Percentiles rank a stretch among this genome's conserved stretches.
phyloP scores from a whole-genome alignment of 2,329 filamentous ascomycete species.

The Elsinoe batatas region DNA sequence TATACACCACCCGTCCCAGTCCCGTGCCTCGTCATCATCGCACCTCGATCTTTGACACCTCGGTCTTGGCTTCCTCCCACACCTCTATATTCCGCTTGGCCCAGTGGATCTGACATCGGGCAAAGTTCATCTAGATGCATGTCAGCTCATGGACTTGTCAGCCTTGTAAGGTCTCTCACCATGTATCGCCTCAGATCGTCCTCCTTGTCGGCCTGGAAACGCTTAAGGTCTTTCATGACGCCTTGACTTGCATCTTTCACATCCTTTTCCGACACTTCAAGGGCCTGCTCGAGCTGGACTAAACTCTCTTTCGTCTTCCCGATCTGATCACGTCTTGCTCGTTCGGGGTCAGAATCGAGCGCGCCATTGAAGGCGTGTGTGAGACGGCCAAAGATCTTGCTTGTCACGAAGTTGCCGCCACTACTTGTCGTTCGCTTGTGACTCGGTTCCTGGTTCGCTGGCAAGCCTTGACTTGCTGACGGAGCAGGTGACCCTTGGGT shows the following conservation, averaged over 20 bases:
- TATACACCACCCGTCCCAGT: not conserved
- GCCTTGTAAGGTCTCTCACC: conserved; percentile 49
- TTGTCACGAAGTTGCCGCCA: conserved; percentile 71
- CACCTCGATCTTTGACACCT: conserved; percentile 75
- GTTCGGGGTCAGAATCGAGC: conserved; percentile 89
- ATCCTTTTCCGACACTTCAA: conserved; percentile 79
- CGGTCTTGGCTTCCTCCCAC: conserved; percentile 81
- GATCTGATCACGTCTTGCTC: conserved; percentile 83
- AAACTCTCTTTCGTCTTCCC: conserved; percentile 91
- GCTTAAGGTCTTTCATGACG: conserved; percentile 77
- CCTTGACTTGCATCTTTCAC: conserved; percentile 86
- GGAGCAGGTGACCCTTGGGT: conserved; percentile 55
- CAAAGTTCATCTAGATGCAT: conserved; percentile 65
- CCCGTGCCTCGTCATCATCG: conserved; percentile 15
- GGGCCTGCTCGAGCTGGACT: conserved; percentile 76
- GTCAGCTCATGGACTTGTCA: not conserved
- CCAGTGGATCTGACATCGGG: conserved; percentile 88
- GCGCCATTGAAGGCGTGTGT: conserved; percentile 94
- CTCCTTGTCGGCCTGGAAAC: conserved; percentile 94
- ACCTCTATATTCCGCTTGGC: conserved; percentile 82
- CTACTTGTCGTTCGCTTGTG: conserved; percentile 77
- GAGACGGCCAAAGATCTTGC: conserved; percentile 84
- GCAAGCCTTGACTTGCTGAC: conserved; percentile 64
- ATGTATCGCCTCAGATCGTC: conserved; percentile 89
- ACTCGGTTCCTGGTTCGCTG: conserved; percentile 31